These are phyloP conservation scores for Microdochium paspali DNA, from an alignment of 2,329 filamentous ascomycete genomes.

Conservation along the genomic window DNA sequence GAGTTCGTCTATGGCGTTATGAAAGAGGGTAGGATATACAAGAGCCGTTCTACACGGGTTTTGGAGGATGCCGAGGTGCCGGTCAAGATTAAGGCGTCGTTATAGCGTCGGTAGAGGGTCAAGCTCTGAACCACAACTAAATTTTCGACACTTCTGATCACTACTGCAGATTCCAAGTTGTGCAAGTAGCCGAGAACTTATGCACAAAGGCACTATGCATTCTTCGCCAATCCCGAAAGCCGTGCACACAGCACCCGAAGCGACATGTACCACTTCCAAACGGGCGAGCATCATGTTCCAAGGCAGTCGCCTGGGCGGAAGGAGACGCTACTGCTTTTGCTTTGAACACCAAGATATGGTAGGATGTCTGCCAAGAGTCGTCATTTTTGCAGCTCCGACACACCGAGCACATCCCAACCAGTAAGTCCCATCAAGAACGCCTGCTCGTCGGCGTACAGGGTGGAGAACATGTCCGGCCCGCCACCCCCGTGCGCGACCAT, in stretches of 20 bases:
- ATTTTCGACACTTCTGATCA: background rate
- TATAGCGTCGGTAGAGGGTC: background rate
- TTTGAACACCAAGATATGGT: no score
- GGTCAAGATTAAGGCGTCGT: constrained; percentile 4
- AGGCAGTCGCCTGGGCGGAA: no score
- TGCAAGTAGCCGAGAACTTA: no score
- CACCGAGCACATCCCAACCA: constrained; percentile 14
- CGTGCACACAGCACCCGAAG: no score
- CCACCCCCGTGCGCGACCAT: background rate
- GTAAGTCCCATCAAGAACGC: constrained; percentile 17
- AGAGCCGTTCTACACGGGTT: constrained; percentile 9
- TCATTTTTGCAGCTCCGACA: constrained; percentile 2
- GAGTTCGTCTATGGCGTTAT: constrained; percentile 35
- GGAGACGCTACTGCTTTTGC: no score
- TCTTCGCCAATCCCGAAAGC: no score
- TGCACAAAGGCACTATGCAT: no score
- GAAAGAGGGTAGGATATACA: constrained; percentile 38
- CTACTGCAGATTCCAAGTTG: no score
- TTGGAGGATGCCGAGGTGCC: constrained; percentile 5
- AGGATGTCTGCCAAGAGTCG: no score
- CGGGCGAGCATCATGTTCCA: no score
- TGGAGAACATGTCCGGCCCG: constrained; percentile 3
- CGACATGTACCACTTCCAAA: no score
- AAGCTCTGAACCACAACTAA: background rate
- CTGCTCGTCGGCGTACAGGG: constrained; percentile 12